Percentiles rank a stretch among this genome's conserved stretches.
These are phyloP conservation scores for Garcia nutans DNA, from an alignment of 345 rosid genomes.

Conservation along the genomic window DNA sequence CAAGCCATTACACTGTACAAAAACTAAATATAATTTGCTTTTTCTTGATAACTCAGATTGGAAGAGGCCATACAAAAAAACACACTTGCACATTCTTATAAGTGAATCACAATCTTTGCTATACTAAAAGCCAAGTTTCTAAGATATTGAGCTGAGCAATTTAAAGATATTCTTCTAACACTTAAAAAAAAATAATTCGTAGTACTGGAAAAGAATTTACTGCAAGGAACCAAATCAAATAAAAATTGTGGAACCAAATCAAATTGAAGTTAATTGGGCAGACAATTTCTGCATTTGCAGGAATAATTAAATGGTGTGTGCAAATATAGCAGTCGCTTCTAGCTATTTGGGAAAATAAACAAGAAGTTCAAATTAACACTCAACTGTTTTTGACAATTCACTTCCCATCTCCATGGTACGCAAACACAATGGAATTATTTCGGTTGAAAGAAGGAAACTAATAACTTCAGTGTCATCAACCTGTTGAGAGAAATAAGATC, in stretches of 20 bases:
- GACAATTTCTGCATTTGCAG: neutral
- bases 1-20: neutral
- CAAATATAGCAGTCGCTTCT: neutral
- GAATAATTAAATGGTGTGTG: neutral
- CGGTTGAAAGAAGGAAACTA: slow-evolving; percentile 94
- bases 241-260: neutral
- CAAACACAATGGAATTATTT: slow-evolving; percentile 87
- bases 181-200: too few species aligned
- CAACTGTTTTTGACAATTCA: slow-evolving; percentile 94
- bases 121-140: neutral
- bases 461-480: slow-evolving; percentile 98
- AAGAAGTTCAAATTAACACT: slow-evolving; percentile 28
- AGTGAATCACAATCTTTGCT: neutral
- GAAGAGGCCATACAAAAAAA: neutral
- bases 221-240: neutral
- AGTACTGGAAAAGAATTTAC: neutral
- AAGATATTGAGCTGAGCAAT: neutral
- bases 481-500: slow-evolving; percentile 34
- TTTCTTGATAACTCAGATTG: neutral
- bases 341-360: neutral
- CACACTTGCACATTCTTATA: neutral
- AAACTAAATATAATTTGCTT: neutral
- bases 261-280: neutral
- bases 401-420: slow-evolving; percentile 99
- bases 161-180: neutral